Evolutionary conservation across 257 asterid genomes (phyloP).

Genomic region (Datura wrightii): DNA sequence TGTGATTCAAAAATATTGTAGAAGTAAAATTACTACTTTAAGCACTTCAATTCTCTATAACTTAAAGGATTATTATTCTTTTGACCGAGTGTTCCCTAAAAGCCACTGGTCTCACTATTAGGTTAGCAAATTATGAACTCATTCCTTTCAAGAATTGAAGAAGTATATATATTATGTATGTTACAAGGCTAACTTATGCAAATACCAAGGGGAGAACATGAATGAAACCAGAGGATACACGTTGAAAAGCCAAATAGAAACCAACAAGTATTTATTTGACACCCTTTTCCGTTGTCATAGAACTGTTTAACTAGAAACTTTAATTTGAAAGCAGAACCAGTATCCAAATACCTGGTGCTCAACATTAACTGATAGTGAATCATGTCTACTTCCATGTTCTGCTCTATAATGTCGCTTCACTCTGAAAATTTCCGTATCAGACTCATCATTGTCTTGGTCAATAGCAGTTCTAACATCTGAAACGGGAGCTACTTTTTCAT

Average conservation of each 20-base stretch:
- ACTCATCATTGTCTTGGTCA: constrained; percentile 23
- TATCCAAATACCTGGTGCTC: constrained; percentile 34
- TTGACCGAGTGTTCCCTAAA: neutral
- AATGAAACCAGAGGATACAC: neutral
- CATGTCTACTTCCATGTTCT: constrained; percentile 14
- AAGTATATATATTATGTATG: neutral
- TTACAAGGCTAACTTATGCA: neutral
- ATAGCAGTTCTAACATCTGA: constrained; percentile 20
- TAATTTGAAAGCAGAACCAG: neutral
- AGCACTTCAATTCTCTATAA: neutral
- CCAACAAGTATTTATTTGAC: constrained; percentile 7
- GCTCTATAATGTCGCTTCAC: constrained; percentile 35
- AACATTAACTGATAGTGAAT: neutral
- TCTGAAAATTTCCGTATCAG: constrained; percentile 38
- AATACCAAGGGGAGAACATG: neutral
- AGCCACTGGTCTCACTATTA: neutral
- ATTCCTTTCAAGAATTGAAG: neutral
- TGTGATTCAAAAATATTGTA: neutral
- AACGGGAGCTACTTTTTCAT: constrained; percentile 24
- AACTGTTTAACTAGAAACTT: neutral
- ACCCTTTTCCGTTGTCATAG: neutral
- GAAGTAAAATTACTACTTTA: neutral
- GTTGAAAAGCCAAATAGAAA: neutral
- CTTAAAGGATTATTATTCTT: neutral
- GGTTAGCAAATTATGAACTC: neutral